Evolutionary conservation across 306 rosid genomes (phyloP).

Genomic region (Prunus mume): DNA sequence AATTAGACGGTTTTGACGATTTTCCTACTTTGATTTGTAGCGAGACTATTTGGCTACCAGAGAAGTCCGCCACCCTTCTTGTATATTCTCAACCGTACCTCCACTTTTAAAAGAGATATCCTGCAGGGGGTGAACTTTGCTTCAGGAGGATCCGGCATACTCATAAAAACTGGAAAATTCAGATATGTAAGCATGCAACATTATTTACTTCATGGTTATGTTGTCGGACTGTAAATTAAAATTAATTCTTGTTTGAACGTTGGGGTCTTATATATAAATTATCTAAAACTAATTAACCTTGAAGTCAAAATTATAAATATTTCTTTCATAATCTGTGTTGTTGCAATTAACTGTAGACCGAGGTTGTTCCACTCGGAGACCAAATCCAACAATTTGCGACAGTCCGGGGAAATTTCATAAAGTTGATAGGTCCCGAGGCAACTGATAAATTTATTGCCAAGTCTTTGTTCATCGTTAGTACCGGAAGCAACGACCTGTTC

Average conservation of each 20-base stretch:
- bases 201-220: background rate
- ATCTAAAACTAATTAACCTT: background rate
- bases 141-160: conserved; percentile 50
- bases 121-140: conserved; percentile 50
- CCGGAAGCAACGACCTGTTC: conserved; percentile 47
- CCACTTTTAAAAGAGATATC: conserved; percentile 26
- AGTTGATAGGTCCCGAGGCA: conserved; percentile 16
- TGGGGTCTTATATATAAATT: no score
- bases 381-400: conserved; percentile 46
- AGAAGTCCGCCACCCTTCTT: conserved; percentile 52
- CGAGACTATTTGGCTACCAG: conserved; percentile 28
- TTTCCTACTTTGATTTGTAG: conserved; percentile 10
- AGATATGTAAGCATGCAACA: conserved; percentile 24
- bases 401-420: conserved; percentile 20
- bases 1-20: no score
- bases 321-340: background rate
- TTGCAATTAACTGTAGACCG: conserved; percentile 27
- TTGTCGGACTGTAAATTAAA: no score
- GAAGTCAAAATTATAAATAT: background rate
- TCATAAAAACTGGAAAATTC: conserved; percentile 26
- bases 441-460: conserved; percentile 16
- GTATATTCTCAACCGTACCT: background rate
- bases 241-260: no score
- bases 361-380: conserved; percentile 28
- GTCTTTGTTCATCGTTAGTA: conserved; percentile 45